Percentiles rank a stretch among this genome's conserved stretches.
These are phyloP conservation scores for Dillenia turbinata DNA, from an alignment of 164 flowering plant species.

Conservation along the genomic window DNA sequence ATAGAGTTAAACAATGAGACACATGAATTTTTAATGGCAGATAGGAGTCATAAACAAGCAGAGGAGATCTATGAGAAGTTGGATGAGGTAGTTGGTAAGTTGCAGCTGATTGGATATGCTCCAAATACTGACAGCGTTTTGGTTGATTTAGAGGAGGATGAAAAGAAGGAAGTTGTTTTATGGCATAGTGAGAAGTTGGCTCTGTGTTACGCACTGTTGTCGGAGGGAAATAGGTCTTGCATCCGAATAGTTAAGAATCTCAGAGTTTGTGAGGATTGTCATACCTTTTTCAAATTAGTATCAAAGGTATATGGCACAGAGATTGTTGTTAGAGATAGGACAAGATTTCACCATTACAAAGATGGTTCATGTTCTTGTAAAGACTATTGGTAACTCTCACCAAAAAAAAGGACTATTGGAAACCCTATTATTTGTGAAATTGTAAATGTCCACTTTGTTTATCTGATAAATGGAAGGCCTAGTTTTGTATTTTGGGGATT, in stretches of 20 bases:
- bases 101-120: slow-evolving; percentile 52
- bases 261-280: slow-evolving; percentile 80
- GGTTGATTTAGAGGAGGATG: slow-evolving; percentile 68
- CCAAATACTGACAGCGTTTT: slow-evolving; percentile 45
- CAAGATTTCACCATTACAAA: slow-evolving; percentile 70
- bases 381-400: too few species aligned
- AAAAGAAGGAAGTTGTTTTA: slow-evolving; percentile 52
- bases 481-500: too few species aligned
- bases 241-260: slow-evolving; percentile 72
- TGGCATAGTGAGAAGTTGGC: slow-evolving; percentile 89
- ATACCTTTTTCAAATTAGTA: slow-evolving; percentile 61
- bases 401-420: too few species aligned
- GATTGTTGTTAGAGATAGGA: slow-evolving; percentile 69
- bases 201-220: slow-evolving; percentile 53
- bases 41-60: slow-evolving; percentile 44
- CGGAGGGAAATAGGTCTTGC: slow-evolving; percentile 20
- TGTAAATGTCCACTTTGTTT: too few species aligned
- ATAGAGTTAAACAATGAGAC: slow-evolving; percentile 49
- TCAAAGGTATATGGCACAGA: slow-evolving; percentile 51
- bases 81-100: slow-evolving; percentile 39
- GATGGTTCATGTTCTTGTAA: slow-evolving; percentile 59
- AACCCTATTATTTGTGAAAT: too few species aligned
- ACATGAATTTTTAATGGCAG: slow-evolving; percentile 59
- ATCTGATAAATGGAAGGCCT: too few species aligned
- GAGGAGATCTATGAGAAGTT: slow-evolving; percentile 51